Evolutionary conservation across 371 early-diverging fungal species (phyloP), one percentile per base, ranked within the genome.

Genomic region (Phascolomyces articulosus): DNA sequence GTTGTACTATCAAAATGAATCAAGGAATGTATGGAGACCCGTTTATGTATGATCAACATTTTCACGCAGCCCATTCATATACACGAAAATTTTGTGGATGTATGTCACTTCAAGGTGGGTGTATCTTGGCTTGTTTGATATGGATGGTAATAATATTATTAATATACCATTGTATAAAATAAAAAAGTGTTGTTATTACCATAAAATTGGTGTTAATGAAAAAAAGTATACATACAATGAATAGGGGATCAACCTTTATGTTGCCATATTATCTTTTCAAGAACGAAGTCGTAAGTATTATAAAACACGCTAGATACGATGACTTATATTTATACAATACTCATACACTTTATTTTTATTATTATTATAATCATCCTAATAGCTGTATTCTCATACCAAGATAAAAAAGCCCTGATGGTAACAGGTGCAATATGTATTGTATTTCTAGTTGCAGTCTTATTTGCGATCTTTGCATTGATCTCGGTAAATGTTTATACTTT

Each of bases 321-420:
- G n/a, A n/a, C n/a, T n/a, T n/a, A n/a, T n/a, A n/a, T n/a, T n/a
- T n/a, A n/a, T 1, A 23, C 7, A 21, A 34, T 20, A 21, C n/a
- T 6, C n/a, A 62, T 2, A 58, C 48, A 67, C 18, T 16, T 16
- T 31, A 38, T 34, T 23, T 26, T 7, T n/a, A 3, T 4, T n/a
- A 40, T 18, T 41, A 21, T 28, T 20, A 34, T 34, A 1, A 31
- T 34, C 11, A 34, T 34, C 11, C 11, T 44, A 23, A 34, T 60
- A 80, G 81, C 78, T 1, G 47, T 80, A 11, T 80, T 68, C 62
- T 78, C 81, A 11, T 69, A 78, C 49, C 55, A 78, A 16, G 64
- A 78, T 40, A 23, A 55, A 11, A 31, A 61, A 16, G 69, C 73
- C 1, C 38, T 72, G 21, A 66, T 78, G 16, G 40, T 74, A 4